Conservation (phyloP, 108 stramenopile genomes). For the Aurantiochytrium sp. region DNA sequence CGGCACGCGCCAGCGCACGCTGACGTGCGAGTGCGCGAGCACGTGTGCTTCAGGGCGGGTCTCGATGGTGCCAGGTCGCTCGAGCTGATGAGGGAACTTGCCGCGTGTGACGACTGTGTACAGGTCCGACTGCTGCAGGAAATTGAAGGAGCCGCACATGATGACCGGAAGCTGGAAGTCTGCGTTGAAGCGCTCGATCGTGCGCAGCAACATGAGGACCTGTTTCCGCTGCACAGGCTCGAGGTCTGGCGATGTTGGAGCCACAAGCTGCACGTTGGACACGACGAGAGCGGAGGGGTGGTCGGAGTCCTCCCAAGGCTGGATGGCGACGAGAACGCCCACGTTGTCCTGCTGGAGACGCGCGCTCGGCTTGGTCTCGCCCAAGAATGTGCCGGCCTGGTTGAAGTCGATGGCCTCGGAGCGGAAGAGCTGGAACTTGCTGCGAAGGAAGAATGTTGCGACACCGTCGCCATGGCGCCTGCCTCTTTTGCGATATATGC, state of each 20-base stretch:
- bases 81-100: background rate
- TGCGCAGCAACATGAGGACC: constrained; percentile 37
- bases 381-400: background rate
- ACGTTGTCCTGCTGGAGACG: constrained; percentile 37
- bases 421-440: constrained; percentile 22
- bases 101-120: constrained; percentile 39
- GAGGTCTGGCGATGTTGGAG: constrained; percentile 3
- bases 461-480: constrained; percentile 19
- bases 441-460: background rate
- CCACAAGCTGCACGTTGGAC: constrained; percentile 39
- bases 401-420: constrained; percentile 4
- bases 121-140: constrained; percentile 38
- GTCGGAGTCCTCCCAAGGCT: constrained; percentile 41
- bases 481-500: constrained; percentile 45
- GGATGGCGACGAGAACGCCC: constrained; percentile 40
- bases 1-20: background rate
- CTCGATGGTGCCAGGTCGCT: background rate
- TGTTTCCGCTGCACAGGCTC: constrained; percentile 46
- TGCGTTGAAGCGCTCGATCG: constrained; percentile 46
- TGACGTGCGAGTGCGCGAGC: background rate
- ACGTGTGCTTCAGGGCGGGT: background rate
- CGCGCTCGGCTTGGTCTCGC: background rate
- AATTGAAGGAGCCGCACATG: constrained; percentile 49
- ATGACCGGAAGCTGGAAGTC: constrained; percentile 51
- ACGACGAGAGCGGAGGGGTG: constrained; percentile 37